These are phyloP conservation scores for Corymbia citriodora DNA, from an alignment of 441 rosid genomes.

Conservation along the genomic window DNA sequence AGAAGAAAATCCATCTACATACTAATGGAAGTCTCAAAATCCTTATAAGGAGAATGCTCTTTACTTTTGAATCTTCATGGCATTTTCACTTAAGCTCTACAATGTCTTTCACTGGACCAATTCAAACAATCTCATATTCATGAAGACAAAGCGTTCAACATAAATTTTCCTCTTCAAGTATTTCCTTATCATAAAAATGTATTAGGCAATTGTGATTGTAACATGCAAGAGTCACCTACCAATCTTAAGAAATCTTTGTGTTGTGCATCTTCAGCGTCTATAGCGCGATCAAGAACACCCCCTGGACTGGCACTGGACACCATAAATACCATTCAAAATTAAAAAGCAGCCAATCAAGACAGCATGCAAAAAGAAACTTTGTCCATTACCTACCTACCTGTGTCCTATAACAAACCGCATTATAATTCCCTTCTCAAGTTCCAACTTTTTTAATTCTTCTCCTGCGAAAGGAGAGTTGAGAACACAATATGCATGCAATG, in stretches of 20 bases:
- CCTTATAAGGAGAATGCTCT: not conserved
- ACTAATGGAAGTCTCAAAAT: not conserved
- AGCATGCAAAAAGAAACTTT: too few species aligned
- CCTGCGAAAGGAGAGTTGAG: slow-evolving; percentile 34
- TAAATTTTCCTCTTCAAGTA: not conserved
- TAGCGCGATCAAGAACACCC: slow-evolving; percentile 77
- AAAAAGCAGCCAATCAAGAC: not conserved
- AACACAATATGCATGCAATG: not conserved
- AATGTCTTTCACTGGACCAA: not conserved
- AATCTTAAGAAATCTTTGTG: slow-evolving; percentile 76
- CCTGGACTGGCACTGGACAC: slow-evolving; percentile 67
- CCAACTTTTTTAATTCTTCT: slow-evolving; percentile 63
- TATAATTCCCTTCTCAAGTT: slow-evolving; percentile 79
- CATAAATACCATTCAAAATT: slow-evolving; percentile 1
- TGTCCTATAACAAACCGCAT: slow-evolving; percentile 91
- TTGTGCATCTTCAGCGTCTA: slow-evolving; percentile 79
- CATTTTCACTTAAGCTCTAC: not conserved
- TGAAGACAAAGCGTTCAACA: not conserved
- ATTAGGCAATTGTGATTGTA: not conserved
- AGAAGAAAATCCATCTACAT: not conserved
- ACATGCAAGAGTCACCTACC: slow-evolving; percentile 32
- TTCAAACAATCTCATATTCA: not conserved
- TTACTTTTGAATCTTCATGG: not conserved
- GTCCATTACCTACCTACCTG: slow-evolving; percentile 38
- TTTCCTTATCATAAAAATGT: not conserved